Conservation (phyloP, 2,329 filamentous ascomycete genomes). For the Coleophoma eucalyptorum region DNA sequence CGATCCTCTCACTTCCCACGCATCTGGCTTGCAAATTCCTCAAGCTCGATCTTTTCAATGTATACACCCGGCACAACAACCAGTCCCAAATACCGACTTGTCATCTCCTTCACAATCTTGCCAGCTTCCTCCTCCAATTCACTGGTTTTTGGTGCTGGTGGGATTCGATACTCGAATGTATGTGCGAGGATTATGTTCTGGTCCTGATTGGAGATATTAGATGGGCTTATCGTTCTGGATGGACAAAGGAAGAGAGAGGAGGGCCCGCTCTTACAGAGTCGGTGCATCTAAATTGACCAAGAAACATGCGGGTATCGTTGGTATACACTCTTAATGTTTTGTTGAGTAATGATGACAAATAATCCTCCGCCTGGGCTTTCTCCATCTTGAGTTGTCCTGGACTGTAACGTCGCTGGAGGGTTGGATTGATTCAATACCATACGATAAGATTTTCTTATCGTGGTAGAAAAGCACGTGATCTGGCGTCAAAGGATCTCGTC, state of each 20-base stretch:
- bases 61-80: conserved; percentile 86
- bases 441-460: no score
- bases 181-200: conserved; percentile 82
- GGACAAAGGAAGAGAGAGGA: no score
- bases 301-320: conserved; percentile 82
- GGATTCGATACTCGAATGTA: conserved; percentile 86
- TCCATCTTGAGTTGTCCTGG: conserved; percentile 10
- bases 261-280: conserved; percentile 61
- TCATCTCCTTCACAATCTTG: conserved; percentile 65
- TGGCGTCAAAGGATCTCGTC: no score
- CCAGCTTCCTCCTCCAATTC: conserved; percentile 33
- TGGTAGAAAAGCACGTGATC: no score
- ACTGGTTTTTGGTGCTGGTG: conserved; percentile 43
- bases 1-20: conserved; percentile 1
- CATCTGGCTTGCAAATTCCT: conserved; percentile 59
- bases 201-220: conserved; percentile 51
- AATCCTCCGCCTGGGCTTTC: conserved; percentile 49
- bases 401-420: no score
- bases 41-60: conserved; percentile 83
- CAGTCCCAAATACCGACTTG: conserved; percentile 80
- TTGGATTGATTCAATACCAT: no score
- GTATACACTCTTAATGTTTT: conserved; percentile 77
- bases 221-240: not conserved
- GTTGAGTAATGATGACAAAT: conserved; percentile 65
- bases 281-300: conserved; percentile 90